phyloP scores from a whole-genome alignment of 768 basidiomycete species.

The Termitomyces bulborhizus region DNA sequence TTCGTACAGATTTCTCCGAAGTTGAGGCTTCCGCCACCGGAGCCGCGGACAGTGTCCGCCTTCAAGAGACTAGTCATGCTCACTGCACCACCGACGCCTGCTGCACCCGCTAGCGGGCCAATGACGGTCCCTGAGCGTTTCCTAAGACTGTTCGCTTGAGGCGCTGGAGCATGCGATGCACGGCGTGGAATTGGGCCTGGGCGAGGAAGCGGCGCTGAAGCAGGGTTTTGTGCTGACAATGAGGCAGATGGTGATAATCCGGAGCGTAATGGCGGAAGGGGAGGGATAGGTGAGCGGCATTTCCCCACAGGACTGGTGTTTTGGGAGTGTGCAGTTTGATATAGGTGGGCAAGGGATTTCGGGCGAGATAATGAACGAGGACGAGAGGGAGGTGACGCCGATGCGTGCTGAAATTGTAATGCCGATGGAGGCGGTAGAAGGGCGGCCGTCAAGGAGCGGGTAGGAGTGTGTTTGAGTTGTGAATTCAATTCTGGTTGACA shows the following conservation, averaged over 20 bases:
- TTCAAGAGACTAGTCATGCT: slow-evolving; percentile 17
- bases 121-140: slow-evolving; percentile 27
- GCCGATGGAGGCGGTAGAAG: slow-evolving; percentile 5
- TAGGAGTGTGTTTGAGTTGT: slow-evolving; percentile 14
- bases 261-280: slow-evolving; percentile 1
- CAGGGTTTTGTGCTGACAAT: background rate
- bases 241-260: slow-evolving; percentile 3
- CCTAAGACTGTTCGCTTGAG: slow-evolving; percentile 18
- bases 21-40: slow-evolving; percentile 18
- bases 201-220: slow-evolving; percentile 1
- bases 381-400: slow-evolving; percentile 1
- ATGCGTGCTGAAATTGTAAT: background rate
- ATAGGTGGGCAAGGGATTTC: slow-evolving; percentile 13
- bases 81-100: slow-evolving; percentile 15
- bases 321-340: slow-evolving; percentile 10
- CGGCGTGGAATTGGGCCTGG: slow-evolving; percentile 18
- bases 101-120: slow-evolving; percentile 14
- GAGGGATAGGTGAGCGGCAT: slow-evolving; percentile 3
- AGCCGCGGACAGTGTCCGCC: slow-evolving; percentile 9
- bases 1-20: slow-evolving; percentile 13
- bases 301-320: slow-evolving; percentile 16
- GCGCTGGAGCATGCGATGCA: slow-evolving; percentile 21
- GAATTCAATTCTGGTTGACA: slow-evolving; percentile 19
- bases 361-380: slow-evolving; percentile 7
- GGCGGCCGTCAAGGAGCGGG: slow-evolving; percentile 5